phyloP scores from a whole-genome alignment of 1,284 basidiomycete species.

The Puccinia brachypodii region DNA sequence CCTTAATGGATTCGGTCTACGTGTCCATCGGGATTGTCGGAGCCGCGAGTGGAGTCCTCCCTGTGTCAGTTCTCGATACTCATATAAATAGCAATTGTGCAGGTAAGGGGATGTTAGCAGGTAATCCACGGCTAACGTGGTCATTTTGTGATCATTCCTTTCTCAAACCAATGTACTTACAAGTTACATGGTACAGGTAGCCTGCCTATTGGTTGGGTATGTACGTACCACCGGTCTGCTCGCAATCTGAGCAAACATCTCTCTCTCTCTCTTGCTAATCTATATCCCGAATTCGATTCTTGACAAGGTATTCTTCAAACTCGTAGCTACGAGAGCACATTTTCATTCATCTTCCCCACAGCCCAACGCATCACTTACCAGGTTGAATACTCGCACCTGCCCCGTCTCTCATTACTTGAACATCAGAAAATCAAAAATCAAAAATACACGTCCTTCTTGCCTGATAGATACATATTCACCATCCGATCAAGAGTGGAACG shows the following conservation, averaged over 20 bases:
- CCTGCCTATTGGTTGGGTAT: not conserved
- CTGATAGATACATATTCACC: not conserved
- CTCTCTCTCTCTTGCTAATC: not conserved
- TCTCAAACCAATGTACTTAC: not conserved
- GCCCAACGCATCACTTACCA: not conserved
- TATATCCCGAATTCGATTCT: not conserved
- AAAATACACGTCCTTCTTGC: not conserved
- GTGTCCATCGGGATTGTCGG: not conserved
- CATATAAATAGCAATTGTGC: conserved; percentile 10
- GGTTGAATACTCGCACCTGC: conserved; percentile 5
- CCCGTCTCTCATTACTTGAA: conserved; percentile 2
- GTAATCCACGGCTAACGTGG: conserved; percentile 4
- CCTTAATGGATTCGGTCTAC: not conserved
- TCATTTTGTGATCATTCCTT: conserved; percentile 16
- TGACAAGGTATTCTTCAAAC: not conserved
- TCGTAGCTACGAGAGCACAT: not conserved
- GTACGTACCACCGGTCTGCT: not conserved
- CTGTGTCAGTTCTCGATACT: not conserved
- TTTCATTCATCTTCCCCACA: not conserved
- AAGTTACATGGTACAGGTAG: not conserved
- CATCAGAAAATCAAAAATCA: not conserved
- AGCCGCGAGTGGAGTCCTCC: not conserved
- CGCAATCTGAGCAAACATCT: not conserved
- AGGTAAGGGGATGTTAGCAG: conserved; percentile 22
- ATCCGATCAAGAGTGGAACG: not conserved